Evolutionary conservation across 352 stramenopile species (phyloP), one percentile per base, ranked within the genome.

Genomic region (Pythium oligandrum): DNA sequence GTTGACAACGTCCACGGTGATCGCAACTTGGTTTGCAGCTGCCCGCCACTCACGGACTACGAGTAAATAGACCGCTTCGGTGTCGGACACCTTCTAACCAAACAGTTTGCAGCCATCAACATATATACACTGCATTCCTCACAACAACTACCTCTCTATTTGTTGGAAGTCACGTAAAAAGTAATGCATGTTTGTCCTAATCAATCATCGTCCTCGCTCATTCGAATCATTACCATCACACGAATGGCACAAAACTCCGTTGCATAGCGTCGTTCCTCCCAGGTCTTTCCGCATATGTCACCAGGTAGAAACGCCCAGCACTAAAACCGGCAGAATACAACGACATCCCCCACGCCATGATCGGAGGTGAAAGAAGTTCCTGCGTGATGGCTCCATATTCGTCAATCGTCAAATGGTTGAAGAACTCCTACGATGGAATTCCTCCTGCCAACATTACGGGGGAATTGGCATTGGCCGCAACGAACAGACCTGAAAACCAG

Each of bases 1-100:
- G 90, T 99, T 17, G 96, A 99, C 75, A 99, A 99, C 76, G 96
- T 99, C 12, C 96, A 98, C 66, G 97, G 97, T 47, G 97, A 99
- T 78, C 87, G 96, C 39, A 97, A 99, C 76, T 83, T 99, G 10
- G 79, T 98, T 17, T 99, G 96, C 75, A 98, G 96, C 51, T 99
- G 97, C 70, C 95, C 97, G 37, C 96, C 96, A n/a, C 66, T 99
- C 35, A 88, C 93, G 43, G 93, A 92, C 49, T 98, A 99, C 76
- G 75, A 88, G 59, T 90, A 80, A 65, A 61, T 50, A 47, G 52
- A 56, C 39, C 30, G 17, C 3, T 48, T 45, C 46, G 52, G 57
- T 44, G 17, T 26, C 17, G 17, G 17, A 26, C 17, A 26, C 17
- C 17, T 26, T 26, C 17, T 26, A 26, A 26, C 17, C 17, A 26